phyloP scores from a whole-genome alignment of 2,329 filamentous ascomycete genomes.

The Fusarium robinianum region DNA sequence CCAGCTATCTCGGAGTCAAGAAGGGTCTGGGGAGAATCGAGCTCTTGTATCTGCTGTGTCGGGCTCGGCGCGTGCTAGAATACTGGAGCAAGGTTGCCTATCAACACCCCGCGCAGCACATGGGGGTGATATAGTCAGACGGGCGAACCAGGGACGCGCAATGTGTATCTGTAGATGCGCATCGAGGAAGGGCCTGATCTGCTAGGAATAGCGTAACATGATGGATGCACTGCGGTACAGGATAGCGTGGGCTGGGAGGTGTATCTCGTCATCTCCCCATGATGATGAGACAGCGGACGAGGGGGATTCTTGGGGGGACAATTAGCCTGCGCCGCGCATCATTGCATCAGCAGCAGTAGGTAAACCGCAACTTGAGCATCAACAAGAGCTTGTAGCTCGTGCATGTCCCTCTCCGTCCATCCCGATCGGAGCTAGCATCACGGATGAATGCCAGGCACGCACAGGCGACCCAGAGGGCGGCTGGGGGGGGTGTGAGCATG shows the following conservation, averaged over 20 bases:
- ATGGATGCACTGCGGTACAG: constrained; percentile 19
- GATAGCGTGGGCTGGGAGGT: constrained; percentile 13
- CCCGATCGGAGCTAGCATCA: constrained; percentile 35
- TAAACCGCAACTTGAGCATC: constrained; percentile 2
- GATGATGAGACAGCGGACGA: constrained; percentile 8
- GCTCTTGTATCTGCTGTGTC: constrained; percentile 24
- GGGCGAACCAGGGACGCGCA: constrained; percentile 23
- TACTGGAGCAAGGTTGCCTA: too few species aligned
- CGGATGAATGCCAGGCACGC: constrained; percentile 33
- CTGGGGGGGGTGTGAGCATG: too few species aligned
- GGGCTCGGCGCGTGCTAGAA: too few species aligned
- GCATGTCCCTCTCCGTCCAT: constrained; percentile 25
- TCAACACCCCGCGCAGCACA: too few species aligned
- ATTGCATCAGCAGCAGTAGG: constrained; percentile 5
- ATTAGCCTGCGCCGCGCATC: constrained; percentile 13
- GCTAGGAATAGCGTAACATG: constrained; percentile 15
- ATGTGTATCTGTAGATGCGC: constrained; percentile 25
- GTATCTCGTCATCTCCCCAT: constrained; percentile 26
- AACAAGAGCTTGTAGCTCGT: constrained; percentile 10
- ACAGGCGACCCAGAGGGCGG: constrained; percentile 9
- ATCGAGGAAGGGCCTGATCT: constrained; percentile 18
- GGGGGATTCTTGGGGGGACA: constrained; percentile 7
- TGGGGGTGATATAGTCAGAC: constrained; percentile 30
- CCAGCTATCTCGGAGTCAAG: constrained; percentile 12
- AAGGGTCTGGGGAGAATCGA: constrained; percentile 19